Percentiles rank a stretch among this genome's conserved stretches.
phyloP scores from a whole-genome alignment of 2,329 filamentous ascomycete genomes.

The Seiridium cupressi region DNA sequence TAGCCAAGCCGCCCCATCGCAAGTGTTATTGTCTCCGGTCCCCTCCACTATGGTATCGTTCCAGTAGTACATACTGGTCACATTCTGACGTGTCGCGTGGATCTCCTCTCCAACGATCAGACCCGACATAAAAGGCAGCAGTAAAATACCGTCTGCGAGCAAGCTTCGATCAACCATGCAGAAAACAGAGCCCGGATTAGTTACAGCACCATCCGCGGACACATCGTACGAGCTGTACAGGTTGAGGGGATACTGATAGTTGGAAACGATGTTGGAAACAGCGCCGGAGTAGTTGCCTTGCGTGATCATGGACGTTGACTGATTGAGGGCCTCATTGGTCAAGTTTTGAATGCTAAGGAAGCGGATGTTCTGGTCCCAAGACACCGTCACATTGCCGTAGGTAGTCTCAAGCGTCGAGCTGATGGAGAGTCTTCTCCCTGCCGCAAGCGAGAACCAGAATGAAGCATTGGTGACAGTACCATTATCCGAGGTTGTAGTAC shows the following conservation, averaged over 20 bases:
- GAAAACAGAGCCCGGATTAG: conserved; percentile 27
- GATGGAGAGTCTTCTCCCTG: conserved; percentile 22
- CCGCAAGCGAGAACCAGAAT: conserved; percentile 24
- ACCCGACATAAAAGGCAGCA: conserved; percentile 21
- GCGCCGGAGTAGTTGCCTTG: conserved; percentile 23
- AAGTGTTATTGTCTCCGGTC: conserved; percentile 21
- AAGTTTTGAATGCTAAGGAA: conserved; percentile 31
- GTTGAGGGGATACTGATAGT: conserved; percentile 27
- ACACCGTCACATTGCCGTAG: conserved; percentile 15
- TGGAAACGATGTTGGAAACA: conserved; percentile 16
- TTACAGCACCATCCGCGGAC: conserved; percentile 19
- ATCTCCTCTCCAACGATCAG: conserved; percentile 15
- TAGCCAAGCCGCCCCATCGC: conserved; percentile 25
- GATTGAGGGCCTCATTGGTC: conserved; percentile 26
- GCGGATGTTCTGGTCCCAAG: conserved; percentile 24
- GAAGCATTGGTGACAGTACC: conserved; percentile 25
- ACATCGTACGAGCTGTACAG: conserved; percentile 30
- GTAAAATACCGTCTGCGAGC: conserved; percentile 18
- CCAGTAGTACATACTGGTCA: conserved; percentile 29
- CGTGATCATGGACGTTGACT: conserved; percentile 25
- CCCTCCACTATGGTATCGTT: conserved; percentile 29
- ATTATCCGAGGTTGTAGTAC: conserved; percentile 15
- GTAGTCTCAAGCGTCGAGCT: conserved; percentile 21
- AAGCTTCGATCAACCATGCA: conserved; percentile 27
- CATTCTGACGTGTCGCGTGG: conserved; percentile 25